Conservation (phyloP, 2,329 filamentous ascomycete species). For the Triangularia verruculosa region DNA sequence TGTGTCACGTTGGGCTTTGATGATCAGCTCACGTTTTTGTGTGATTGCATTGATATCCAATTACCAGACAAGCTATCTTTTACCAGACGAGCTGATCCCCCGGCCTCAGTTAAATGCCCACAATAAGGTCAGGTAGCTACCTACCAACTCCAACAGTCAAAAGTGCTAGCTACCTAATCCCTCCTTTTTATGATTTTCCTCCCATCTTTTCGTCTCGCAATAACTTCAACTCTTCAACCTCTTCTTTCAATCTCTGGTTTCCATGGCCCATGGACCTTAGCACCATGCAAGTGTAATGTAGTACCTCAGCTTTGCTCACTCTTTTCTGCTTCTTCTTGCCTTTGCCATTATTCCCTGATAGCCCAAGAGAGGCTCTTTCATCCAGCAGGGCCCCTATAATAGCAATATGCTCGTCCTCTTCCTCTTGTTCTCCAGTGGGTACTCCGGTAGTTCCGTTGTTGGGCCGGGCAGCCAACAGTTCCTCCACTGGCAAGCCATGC, state of each 20-base stretch:
- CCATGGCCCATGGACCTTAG: neutral
- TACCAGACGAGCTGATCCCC: too few species aligned
- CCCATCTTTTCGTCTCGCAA: neutral
- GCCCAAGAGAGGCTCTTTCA: neutral
- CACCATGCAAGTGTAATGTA: neutral
- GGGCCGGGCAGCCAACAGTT: neutral
- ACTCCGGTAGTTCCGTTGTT: neutral
- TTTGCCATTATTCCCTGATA: neutral
- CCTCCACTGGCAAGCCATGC: conserved; percentile 3
- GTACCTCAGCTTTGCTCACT: conserved; percentile 2
- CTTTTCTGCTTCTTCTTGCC: neutral
- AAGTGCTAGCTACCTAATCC: neutral
- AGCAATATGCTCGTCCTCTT: neutral
- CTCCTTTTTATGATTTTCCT: neutral
- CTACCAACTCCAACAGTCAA: neutral
- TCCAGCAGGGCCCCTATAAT: neutral
- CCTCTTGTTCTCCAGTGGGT: neutral
- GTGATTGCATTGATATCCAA: too few species aligned
- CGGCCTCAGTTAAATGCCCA: too few species aligned
- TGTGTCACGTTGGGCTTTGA: neutral
- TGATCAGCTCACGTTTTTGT: too few species aligned
- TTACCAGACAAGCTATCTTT: too few species aligned
- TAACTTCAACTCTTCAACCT: neutral
- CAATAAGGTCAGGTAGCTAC: too few species aligned
- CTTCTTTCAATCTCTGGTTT: conserved; percentile 1